Percentiles rank a stretch among this genome's conserved stretches.
phyloP scores from a whole-genome alignment of 306 rosid genomes.

The Quercus aquifolioides region DNA sequence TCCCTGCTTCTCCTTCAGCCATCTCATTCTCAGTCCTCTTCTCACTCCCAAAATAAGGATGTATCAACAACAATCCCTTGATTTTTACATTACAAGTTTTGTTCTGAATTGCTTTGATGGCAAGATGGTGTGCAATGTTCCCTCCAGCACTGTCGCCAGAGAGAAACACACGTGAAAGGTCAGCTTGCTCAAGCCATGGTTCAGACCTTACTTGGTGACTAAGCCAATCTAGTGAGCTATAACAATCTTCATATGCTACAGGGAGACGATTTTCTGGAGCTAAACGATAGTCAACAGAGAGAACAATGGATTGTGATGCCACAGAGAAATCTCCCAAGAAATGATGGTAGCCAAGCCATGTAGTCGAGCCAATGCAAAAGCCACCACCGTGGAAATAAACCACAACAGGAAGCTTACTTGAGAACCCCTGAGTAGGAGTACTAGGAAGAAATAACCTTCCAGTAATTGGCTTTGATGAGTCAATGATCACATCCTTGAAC shows the following conservation, averaged over 20 bases:
- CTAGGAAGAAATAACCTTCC: slow-evolving; percentile 69
- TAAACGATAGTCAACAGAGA: slow-evolving; percentile 76
- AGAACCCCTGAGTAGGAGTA: neutral
- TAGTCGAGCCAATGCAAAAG: slow-evolving; percentile 85
- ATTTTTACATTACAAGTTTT: slow-evolving; percentile 25
- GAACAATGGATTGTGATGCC: slow-evolving; percentile 43
- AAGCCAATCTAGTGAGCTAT: slow-evolving; percentile 63
- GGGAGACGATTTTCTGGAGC: slow-evolving; percentile 84
- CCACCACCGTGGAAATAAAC: slow-evolving; percentile 94
- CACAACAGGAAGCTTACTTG: slow-evolving; percentile 43
- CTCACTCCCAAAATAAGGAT: slow-evolving; percentile 91
- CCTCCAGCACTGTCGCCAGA: slow-evolving; percentile 96
- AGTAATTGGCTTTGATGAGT: slow-evolving; percentile 48
- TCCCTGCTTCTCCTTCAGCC: slow-evolving; percentile 17
- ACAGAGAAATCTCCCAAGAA: slow-evolving; percentile 61
- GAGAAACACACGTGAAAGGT: slow-evolving; percentile 61
- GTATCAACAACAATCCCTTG: slow-evolving; percentile 57
- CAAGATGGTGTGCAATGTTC: slow-evolving; percentile 69
- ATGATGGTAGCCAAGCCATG: slow-evolving; percentile 73
- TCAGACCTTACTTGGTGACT: slow-evolving; percentile 36
- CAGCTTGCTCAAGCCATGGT: slow-evolving; percentile 51
- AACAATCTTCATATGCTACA: slow-evolving; percentile 66
- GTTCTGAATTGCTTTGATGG: slow-evolving; percentile 33
- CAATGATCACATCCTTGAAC: slow-evolving; percentile 61
- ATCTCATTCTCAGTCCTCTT: slow-evolving; percentile 54